Base-by-base conservation (phyloP, 2,329 filamentous ascomycete species). In the Fusarium marasasianum region DNA sequence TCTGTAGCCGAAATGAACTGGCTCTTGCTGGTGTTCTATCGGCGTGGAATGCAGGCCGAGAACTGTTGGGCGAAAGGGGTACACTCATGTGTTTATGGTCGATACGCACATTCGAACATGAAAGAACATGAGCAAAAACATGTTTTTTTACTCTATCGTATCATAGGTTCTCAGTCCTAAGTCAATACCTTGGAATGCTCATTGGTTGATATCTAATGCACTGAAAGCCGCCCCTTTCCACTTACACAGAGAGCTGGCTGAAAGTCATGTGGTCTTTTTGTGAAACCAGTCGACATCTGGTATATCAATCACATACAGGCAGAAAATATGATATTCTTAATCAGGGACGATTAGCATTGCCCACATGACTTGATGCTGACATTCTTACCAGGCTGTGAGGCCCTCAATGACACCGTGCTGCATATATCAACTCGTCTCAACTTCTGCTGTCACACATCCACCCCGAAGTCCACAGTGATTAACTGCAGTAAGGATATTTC, bases 1-100 rank as follows among this genome's bases (percentile, higher is more conserved):
- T 70, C 55, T 56, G 56, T 40, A 66, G 45, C 71, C 71, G 70
- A 63, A 66, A 73, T 73, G 59, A 70, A 55, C 40, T 41, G 29
- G 61, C 55, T 56, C 35, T 17, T 56, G 26, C 14, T 51, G 38
- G 13, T 37, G 41, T 38, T 17, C 24, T 47, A 12, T 66, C n/a
- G 48, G 35, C 45, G 15, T 59, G 35, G 43, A 14, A 33, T 26
- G 26, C 8, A 45, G 31, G 41, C 17, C 37, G 50, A 29, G 38
- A 51, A 63, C 6, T 17, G 26, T 20, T 37, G 41, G 47, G 22
- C 8, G 24, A 11, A 33, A 35, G 24, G 15, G 35, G 24, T n/a
- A 33, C 35, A 45, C 40, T 40, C 37, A 41, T 47, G 40, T 33
- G n/a, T 14, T 9, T 9, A 31, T 29, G 18, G 7, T 40, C 7